phyloP scores from a whole-genome alignment of 164 flowering plant genomes.

The Amborella trichopoda region DNA sequence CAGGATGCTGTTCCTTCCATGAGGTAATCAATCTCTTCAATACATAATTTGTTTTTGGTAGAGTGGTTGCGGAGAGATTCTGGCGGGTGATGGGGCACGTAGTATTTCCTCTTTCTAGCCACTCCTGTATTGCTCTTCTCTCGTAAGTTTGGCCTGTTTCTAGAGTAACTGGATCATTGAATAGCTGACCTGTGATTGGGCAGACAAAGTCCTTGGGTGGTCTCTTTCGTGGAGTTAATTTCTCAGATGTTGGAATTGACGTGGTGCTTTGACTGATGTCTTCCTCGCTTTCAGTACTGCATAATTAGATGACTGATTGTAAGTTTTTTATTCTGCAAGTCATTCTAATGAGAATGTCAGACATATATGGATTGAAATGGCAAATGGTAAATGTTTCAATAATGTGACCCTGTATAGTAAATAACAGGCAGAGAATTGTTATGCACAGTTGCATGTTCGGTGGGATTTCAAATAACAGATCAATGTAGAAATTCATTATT shows the following conservation, averaged over 20 bases:
- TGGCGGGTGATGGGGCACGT: slow-evolving; percentile 75
- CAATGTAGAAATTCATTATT: no score
- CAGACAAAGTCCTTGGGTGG: slow-evolving; percentile 78
- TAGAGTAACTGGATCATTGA: slow-evolving; percentile 73
- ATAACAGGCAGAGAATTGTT: no score
- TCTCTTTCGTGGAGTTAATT: slow-evolving; percentile 28
- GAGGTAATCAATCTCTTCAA: slow-evolving; percentile 58
- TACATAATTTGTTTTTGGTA: slow-evolving; percentile 72
- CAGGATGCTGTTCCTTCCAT: slow-evolving; percentile 74
- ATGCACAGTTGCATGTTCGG: no score
- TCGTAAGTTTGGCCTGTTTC: slow-evolving; percentile 87
- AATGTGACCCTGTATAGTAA: no score
- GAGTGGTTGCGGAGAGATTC: slow-evolving; percentile 32
- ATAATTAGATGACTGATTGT: slow-evolving; percentile 5
- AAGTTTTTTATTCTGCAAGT: no score
- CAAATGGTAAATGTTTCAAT: no score
- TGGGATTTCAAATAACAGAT: no score
- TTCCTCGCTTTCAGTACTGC: slow-evolving; percentile 43
- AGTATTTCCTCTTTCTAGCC: slow-evolving; percentile 60
- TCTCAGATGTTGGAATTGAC: slow-evolving; percentile 34
- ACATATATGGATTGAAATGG: no score
- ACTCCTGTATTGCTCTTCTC: slow-evolving; percentile 75
- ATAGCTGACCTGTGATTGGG: slow-evolving; percentile 62
- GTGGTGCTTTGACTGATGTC: slow-evolving; percentile 31
- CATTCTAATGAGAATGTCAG: no score